These are phyloP conservation scores for Tetracladium setigerum DNA, from an alignment of 495 filamentous ascomycete genomes.

Conservation along the genomic window DNA sequence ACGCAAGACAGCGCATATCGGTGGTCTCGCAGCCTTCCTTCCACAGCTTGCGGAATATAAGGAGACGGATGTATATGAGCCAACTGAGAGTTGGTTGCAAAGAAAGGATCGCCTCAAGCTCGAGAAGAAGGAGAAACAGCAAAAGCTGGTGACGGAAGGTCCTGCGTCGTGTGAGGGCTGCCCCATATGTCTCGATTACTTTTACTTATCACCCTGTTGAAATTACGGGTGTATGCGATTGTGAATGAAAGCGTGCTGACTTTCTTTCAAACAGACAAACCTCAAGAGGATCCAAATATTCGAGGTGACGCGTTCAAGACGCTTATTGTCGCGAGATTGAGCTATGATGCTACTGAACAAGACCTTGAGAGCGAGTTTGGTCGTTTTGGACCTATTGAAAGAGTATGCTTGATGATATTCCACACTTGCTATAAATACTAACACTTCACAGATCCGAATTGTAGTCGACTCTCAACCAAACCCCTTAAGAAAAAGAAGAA, in stretches of 20 bases:
- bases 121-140: slow-evolving; percentile 63
- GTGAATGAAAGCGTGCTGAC: slow-evolving; percentile 10
- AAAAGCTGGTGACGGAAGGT: slow-evolving; percentile 58
- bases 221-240: slow-evolving; percentile 7
- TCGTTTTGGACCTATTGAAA: slow-evolving; percentile 89
- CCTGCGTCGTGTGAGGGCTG: slow-evolving; percentile 56
- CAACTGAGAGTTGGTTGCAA: slow-evolving; percentile 91
- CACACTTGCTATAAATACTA: slow-evolving; percentile 7
- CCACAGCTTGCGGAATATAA: slow-evolving; percentile 60
- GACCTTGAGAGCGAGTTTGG: slow-evolving; percentile 94
- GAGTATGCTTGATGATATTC: slow-evolving; percentile 44
- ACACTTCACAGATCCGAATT: slow-evolving; percentile 66
- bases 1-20: slow-evolving; percentile 62
- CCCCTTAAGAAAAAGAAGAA: slow-evolving; percentile 75
- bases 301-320: slow-evolving; percentile 93
- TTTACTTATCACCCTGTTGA: slow-evolving; percentile 15
- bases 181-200: slow-evolving; percentile 15
- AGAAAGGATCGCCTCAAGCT: slow-evolving; percentile 66
- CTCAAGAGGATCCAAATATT: slow-evolving; percentile 71
- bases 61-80: slow-evolving; percentile 63
- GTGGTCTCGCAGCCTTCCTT: slow-evolving; percentile 67
- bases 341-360: slow-evolving; percentile 78
- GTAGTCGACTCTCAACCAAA: slow-evolving; percentile 60
- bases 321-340: slow-evolving; percentile 83
- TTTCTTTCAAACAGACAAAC: slow-evolving; percentile 45